Percentiles rank a stretch among this genome's conserved stretches.
These are phyloP conservation scores for Corymbia calophylla DNA, from an alignment of 441 rosid species.

Conservation along the genomic window DNA sequence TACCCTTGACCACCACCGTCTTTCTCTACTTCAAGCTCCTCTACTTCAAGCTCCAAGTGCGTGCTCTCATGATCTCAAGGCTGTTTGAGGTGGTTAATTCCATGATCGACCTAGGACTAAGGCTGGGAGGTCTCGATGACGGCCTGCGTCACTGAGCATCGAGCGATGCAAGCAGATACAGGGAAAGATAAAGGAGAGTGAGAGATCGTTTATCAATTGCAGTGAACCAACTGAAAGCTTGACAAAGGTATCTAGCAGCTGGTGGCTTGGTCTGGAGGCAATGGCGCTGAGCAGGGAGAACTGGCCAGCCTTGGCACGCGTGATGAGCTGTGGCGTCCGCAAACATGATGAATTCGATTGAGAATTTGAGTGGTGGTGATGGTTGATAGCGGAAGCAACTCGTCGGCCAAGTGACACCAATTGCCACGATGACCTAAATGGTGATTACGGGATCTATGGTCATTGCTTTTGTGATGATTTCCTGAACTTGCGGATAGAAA, in stretches of 20 bases:
- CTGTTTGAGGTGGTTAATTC: not conserved
- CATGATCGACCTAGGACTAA: not conserved
- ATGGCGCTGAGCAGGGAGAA: not conserved
- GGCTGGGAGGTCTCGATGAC: not conserved
- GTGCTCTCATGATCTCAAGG: not conserved
- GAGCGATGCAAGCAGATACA: not conserved
- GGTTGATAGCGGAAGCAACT: not conserved
- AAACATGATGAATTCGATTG: too few species aligned
- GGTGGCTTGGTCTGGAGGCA: not conserved
- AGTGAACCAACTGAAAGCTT: not conserved
- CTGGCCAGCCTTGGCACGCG: not conserved
- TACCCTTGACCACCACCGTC: not conserved
- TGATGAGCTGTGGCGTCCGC: not conserved
- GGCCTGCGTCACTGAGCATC: not conserved
- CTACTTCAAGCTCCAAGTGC: not conserved
- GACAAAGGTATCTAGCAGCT: not conserved
- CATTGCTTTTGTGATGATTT: not conserved
- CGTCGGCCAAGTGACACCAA: not conserved
- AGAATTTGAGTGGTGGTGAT: too few species aligned
- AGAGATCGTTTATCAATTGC: not conserved
- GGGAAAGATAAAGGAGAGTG: not conserved
- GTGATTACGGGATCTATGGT: not conserved
- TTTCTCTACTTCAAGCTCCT: not conserved
- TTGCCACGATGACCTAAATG: not conserved
- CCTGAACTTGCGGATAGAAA: too few species aligned